Evolutionary conservation across 1,284 basidiomycete genomes (phyloP).

Genomic region (Ceratobasidium papillatum): DNA sequence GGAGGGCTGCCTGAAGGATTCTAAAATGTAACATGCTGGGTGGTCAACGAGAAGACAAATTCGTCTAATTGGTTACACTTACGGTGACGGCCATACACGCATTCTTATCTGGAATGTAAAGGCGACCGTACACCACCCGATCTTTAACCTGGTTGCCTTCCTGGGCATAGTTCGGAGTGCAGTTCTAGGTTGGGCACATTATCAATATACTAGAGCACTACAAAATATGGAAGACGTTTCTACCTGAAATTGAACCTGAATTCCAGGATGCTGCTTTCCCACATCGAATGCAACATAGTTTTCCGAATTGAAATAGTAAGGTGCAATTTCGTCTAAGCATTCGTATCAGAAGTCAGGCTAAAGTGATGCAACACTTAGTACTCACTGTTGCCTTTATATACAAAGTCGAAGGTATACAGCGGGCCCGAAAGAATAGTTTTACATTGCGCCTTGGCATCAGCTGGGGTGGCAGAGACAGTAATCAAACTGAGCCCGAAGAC

Average conservation of each 20-base stretch:
- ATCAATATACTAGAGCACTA: not conserved
- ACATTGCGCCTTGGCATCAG: too few relatives aligned
- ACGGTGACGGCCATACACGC: not conserved
- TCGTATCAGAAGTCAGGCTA: too few relatives aligned
- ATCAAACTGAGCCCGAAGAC: conserved; percentile 14
- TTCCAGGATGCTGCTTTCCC: not conserved
- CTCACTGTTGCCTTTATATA: too few relatives aligned
- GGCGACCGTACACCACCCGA: not conserved
- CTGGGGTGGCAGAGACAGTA: too few relatives aligned
- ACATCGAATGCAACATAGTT: not conserved
- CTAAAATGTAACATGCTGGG: not conserved
- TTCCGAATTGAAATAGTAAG: not conserved
- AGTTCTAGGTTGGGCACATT: not conserved
- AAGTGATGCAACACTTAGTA: too few relatives aligned
- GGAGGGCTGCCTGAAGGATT: not conserved
- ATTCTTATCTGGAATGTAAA: not conserved
- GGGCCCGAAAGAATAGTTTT: too few relatives aligned
- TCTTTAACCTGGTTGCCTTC: not conserved
- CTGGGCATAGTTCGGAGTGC: conserved; percentile 5
- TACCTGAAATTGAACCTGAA: not conserved
- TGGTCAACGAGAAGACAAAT: not conserved
- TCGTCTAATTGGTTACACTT: not conserved
- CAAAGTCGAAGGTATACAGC: too few relatives aligned
- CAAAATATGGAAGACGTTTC: not conserved
- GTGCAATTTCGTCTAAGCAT: not conserved